phyloP scores from a whole-genome alignment of 164 flowering plant species.

The Tetracentron sinense region DNA sequence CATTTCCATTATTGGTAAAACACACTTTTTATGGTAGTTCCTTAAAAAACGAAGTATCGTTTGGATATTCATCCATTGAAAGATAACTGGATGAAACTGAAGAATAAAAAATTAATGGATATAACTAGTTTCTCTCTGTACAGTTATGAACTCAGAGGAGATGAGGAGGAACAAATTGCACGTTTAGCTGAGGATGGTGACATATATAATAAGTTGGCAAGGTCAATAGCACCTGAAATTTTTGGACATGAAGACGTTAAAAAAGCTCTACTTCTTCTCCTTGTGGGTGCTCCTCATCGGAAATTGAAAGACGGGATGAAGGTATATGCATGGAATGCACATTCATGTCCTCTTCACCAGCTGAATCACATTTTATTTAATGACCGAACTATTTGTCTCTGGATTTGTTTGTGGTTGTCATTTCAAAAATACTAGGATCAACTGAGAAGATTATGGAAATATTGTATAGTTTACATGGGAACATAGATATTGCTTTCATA shows the following conservation, averaged over 20 bases:
- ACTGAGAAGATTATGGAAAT: no score
- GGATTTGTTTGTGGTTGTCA: neutral
- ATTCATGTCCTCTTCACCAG: no score
- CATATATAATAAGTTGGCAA: slow-evolving; percentile 81
- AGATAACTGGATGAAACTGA: neutral
- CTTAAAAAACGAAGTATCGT: no score
- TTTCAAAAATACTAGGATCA: neutral
- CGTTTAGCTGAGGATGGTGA: slow-evolving; percentile 93
- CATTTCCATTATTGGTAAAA: neutral
- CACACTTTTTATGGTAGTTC: no score
- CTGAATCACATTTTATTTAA: neutral
- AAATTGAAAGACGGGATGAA: slow-evolving; percentile 97
- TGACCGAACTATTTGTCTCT: neutral
- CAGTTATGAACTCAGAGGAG: slow-evolving; percentile 81
- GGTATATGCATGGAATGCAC: slow-evolving; percentile 37
- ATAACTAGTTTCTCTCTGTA: slow-evolving; percentile 2
- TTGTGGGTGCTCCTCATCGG: slow-evolving; percentile 97
- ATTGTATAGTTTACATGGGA: no score
- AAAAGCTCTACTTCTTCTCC: slow-evolving; percentile 95
- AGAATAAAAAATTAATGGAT: neutral
- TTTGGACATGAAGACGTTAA: slow-evolving; percentile 98
- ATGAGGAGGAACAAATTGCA: slow-evolving; percentile 85
- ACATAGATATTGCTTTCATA: no score
- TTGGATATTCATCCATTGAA: no score
- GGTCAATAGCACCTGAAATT: slow-evolving; percentile 95